phyloP scores from a whole-genome alignment of 352 stramenopile genomes.

The Phytophthora boehmeriae region DNA sequence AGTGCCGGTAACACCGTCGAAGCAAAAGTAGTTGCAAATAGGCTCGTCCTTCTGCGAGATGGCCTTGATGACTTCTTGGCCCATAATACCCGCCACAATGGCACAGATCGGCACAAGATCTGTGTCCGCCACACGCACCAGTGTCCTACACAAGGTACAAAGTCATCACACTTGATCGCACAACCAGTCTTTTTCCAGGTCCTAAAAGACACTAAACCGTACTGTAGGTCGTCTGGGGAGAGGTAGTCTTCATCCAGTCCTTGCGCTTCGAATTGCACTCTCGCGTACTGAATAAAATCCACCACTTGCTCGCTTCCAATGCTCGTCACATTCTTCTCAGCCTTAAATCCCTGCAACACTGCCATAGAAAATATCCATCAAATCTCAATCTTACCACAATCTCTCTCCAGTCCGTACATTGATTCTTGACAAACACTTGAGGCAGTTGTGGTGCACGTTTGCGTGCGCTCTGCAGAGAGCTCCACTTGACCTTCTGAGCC shows the following conservation, averaged over 20 bases:
- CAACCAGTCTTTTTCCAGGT: too few relatives aligned
- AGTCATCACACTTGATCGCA: background rate
- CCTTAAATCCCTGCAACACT: constrained; percentile 76
- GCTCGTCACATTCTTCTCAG: constrained; percentile 13
- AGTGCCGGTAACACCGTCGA: constrained; percentile 76
- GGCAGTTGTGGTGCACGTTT: constrained; percentile 77
- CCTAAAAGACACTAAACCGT: constrained; percentile 1
- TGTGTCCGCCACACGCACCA: constrained; percentile 47
- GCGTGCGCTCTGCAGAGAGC: constrained; percentile 62
- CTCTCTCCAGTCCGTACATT: constrained; percentile 46
- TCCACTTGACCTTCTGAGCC: constrained; percentile 61
- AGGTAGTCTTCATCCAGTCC: constrained; percentile 74
- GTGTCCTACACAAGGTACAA: constrained; percentile 27
- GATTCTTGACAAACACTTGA: constrained; percentile 79
- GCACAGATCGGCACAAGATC: constrained; percentile 93
- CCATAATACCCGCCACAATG: constrained; percentile 96
- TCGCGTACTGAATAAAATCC: constrained; percentile 68
- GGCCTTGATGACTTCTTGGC: constrained; percentile 98
- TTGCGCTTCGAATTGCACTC: constrained; percentile 50
- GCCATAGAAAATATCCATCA: constrained; percentile 3
- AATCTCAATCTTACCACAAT: background rate
- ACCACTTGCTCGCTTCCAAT: constrained; percentile 26
- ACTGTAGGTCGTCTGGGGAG: constrained; percentile 54
- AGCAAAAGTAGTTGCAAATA: constrained; percentile 96
- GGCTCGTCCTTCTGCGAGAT: constrained; percentile 96